A percentile compares a stretch with the other conserved stretches of the same genome.
Conservation (phyloP, 164 flowering plant genomes). For the Vitis rupestris region DNA sequence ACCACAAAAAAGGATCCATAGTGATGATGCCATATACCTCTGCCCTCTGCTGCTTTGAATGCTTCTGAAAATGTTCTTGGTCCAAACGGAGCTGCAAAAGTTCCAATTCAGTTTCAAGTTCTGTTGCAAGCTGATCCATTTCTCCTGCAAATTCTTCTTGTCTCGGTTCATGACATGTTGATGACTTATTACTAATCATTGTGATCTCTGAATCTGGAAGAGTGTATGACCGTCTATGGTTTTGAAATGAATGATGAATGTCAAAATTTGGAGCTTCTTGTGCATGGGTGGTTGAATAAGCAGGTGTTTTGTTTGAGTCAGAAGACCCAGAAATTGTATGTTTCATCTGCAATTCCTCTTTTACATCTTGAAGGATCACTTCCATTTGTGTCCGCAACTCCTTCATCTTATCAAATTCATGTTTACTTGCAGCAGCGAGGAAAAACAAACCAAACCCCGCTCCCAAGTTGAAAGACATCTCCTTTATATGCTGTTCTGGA, state of each 20-base stretch:
- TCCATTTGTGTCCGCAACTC: conserved; percentile 55
- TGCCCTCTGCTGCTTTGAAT: conserved; percentile 16
- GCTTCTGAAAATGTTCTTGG: conserved; percentile 14
- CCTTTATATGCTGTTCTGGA: conserved; percentile 32
- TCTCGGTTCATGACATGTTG: conserved; percentile 4
- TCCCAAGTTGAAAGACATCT: conserved; percentile 44
- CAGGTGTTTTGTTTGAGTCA: conserved; percentile 1
- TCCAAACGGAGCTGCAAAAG: conserved; percentile 50
- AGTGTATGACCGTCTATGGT: conserved; percentile 6
- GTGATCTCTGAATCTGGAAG: conserved; percentile 1
- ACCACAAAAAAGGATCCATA: too few species aligned
- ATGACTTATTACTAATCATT: conserved; percentile 5
- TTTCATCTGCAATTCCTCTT: conserved; percentile 30
- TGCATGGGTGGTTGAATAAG: conserved; percentile 24
- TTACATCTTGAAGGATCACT: conserved; percentile 36
- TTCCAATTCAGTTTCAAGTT: conserved; percentile 66
- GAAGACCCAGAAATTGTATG: conserved; percentile 14
- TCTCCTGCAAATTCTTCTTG: conserved; percentile 22
- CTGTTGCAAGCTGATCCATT: conserved; percentile 54
- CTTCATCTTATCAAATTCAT: conserved; percentile 50
- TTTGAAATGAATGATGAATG: conserved; percentile 15
- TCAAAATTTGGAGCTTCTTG: conserved; percentile 17
- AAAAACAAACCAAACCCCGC: conserved; percentile 50
- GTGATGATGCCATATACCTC: conserved; percentile 27
- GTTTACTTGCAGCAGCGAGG: conserved; percentile 47